Base-by-base conservation (phyloP, 306 rosid species). In the Argentina anserina region DNA sequence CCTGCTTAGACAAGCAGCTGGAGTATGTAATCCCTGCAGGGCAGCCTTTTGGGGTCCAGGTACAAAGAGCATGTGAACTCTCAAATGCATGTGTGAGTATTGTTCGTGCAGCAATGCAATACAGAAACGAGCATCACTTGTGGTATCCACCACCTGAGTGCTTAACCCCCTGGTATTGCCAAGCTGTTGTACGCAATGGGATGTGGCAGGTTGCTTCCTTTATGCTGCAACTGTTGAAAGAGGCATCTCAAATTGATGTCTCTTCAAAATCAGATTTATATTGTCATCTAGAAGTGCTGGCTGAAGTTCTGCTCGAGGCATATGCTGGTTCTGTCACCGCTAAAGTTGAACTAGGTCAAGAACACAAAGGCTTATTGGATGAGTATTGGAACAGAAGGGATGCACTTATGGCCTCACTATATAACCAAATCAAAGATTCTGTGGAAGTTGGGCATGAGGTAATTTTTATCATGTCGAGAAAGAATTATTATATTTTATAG, bases 111-210 rank as follows among this genome's bases (percentile, higher is more conserved):
- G 91, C 91, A 76, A 79, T 91, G 76, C 83, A 86, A 79, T 89
- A 89, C 84, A 89, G 78, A 85, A 85, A 77, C 71, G 90, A 84
- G 82, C 89, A 91, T 79, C 88, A 74, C 76, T 85, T 94, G 70
- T 94, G 98, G 98, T 94, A 94, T 84, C 97, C 98, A 1, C 95
- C 98, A 66, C 94, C 95, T 67, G 98, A 94, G 80, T 86, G 92
- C 74, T 80, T 91, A 76, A 85, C 96, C 72, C 92, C 97, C 55
- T 94, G 98, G 97, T 89, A 88, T 84, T 86, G 97, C 87, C 93
- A 86, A 85, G 80, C 84, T 29, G 84, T 85, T 65, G 89, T 91
- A 59, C 91, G 97, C 43, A 89, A 75, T 81, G 98, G 98, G 70
- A 76, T 91, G 61, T 91, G 98, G 98, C 72, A 81, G 65, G 73